These are phyloP conservation scores for Spatholobus suberectus DNA, from an alignment of 306 rosid species.

Conservation along the genomic window DNA sequence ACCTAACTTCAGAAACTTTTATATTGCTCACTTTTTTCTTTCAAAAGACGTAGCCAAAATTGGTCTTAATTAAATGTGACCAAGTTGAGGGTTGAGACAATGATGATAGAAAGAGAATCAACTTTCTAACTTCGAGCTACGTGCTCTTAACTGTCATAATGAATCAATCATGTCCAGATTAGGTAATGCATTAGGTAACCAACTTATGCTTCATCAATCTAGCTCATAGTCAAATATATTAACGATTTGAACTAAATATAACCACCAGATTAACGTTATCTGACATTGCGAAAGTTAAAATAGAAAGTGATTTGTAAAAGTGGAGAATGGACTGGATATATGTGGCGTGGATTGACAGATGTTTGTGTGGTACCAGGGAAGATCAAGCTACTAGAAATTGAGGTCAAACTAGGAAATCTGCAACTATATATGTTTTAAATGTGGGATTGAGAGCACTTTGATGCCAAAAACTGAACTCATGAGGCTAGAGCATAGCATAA, in stretches of 20 bases:
- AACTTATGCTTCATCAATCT: not conserved
- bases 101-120: not conserved
- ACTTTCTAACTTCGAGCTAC: not conserved
- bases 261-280: too few species aligned
- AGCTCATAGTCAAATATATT: not conserved
- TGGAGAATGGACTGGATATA: too few species aligned
- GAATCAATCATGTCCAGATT: not conserved
- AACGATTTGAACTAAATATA: not conserved
- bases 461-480: too few species aligned
- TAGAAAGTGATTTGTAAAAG: too few species aligned
- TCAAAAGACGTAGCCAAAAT: not conserved
- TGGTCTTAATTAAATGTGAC: not conserved
- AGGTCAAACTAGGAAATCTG: too few species aligned
- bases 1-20: not conserved
- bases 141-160: not conserved
- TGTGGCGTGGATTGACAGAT: too few species aligned
- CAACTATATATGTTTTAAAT: not conserved
- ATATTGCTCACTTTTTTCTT: not conserved
- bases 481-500: not conserved
- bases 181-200: not conserved
- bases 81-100: not conserved
- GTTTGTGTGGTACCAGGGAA: too few species aligned
- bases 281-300: too few species aligned
- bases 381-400: too few species aligned
- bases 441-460: not conserved